Evolutionary conservation across 176 grass and related monocot genomes (phyloP), one percentile per base, ranked within the genome.

Genomic region (Aechmea fasciata): DNA sequence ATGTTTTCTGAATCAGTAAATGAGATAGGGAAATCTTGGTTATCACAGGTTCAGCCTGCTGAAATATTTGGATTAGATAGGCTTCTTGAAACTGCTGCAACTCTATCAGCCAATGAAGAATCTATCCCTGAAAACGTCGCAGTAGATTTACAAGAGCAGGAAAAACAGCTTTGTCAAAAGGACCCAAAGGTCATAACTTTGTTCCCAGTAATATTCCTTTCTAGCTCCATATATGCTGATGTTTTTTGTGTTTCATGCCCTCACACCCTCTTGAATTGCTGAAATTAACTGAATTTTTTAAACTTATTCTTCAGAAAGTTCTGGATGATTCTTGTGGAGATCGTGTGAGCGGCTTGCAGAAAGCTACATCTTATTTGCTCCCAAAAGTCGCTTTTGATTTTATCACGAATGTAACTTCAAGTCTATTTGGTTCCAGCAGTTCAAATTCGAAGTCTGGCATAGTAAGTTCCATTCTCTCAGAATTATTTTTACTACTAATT

Each of bases 1-100:
- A 28, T 28, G 13, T 9, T 15, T 71, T 47, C 28, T 57, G 25
- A 61, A 61, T 61, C 55, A 61, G 55, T 18, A 61, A 22, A 17
- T 61, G 55, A 61, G 15, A 61, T 61, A 61, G 11, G 53, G 67
- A 51, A 51, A 48, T 66, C 64, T 19, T 18, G 47, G 25, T 76
- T 64, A 74, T 79, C 73, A 57, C 77, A 99, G 94, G 89, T 87
- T 70, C 82, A 81, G 13, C 84, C 81, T 83, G 77, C 77, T 67
- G 94, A 99, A 90, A 90, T 99, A 82, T 81, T 83, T 78, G 90
- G 87, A 69, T 67, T 93, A 68, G 87, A 99, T 57, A 87, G 64
- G 48, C 51, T 93, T 78, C 81, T 87, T 67, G 81, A 90, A 69
- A 71, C 70, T 67, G 61, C 69, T 69, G 77, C 69, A 11, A 47